A percentile compares a stretch with the other conserved stretches of the same genome.
phyloP scores from a whole-genome alignment of 768 basidiomycete genomes.

The Leccinum arenicola region DNA sequence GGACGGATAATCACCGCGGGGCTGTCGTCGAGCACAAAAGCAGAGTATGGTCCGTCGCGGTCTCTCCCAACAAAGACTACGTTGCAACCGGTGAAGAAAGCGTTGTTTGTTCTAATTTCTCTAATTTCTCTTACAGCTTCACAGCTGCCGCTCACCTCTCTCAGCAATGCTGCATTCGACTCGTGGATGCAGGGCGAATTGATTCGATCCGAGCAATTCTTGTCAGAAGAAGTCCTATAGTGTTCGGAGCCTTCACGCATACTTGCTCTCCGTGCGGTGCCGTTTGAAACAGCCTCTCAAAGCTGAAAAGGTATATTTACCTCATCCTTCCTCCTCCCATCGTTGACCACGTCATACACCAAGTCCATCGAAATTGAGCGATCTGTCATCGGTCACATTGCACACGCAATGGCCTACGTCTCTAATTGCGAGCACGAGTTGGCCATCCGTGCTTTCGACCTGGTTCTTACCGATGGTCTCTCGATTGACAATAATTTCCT shows the following conservation, averaged over 20 bases:
- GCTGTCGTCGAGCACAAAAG: not conserved
- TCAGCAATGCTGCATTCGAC: not conserved
- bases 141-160: not conserved
- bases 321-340: not conserved
- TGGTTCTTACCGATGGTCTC: not conserved
- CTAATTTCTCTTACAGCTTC: not conserved
- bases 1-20: conserved; percentile 10
- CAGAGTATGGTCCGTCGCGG: not conserved
- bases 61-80: not conserved
- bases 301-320: not conserved
- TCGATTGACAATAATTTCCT: not conserved
- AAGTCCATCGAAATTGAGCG: not conserved
- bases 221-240: not conserved
- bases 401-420: not conserved
- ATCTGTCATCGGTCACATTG: not conserved
- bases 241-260: not conserved
- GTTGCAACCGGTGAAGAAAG: not conserved
- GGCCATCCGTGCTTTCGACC: not conserved
- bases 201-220: not conserved
- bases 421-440: not conserved
- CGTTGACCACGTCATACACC: not conserved
- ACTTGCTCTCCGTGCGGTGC: conserved; percentile 1
- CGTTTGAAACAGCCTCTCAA: not conserved
- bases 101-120: not conserved
- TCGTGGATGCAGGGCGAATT: conserved; percentile 2